Conservation (phyloP, 768 basidiomycete genomes). For the Termitomyces titanicus region DNA sequence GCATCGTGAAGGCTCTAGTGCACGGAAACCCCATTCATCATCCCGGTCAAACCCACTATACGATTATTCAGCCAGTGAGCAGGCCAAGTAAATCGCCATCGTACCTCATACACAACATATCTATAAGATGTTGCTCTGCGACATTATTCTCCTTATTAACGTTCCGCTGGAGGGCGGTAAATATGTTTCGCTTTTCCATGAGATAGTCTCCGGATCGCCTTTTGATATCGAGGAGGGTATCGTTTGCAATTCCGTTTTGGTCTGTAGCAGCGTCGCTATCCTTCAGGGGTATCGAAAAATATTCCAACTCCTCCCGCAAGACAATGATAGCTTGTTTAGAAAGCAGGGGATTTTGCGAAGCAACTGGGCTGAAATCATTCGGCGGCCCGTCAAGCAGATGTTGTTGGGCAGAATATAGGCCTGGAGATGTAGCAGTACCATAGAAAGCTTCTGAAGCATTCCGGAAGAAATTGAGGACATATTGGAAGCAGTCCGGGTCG, state of each 20-base stretch:
- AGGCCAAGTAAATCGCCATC: slow-evolving; percentile 8
- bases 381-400: slow-evolving; percentile 67
- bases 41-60: slow-evolving; percentile 91
- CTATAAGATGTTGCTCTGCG: slow-evolving; percentile 98
- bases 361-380: slow-evolving; percentile 57
- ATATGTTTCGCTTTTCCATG: slow-evolving; percentile 88
- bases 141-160: slow-evolving; percentile 99
- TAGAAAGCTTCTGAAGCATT: slow-evolving; percentile 89
- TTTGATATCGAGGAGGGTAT: slow-evolving; percentile 75
- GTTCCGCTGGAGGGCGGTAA: slow-evolving; percentile 96
- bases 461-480: slow-evolving; percentile 89
- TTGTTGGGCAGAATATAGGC: slow-evolving; percentile 76
- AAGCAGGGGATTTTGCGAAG: slow-evolving; percentile 86
- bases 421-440: slow-evolving; percentile 70
- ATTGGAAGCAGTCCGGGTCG: slow-evolving; percentile 95
- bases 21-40: slow-evolving; percentile 98
- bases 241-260: slow-evolving; percentile 77
- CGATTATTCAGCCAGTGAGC: slow-evolving; percentile 3
- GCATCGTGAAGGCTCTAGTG: slow-evolving; percentile 92
- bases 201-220: slow-evolving; percentile 82
- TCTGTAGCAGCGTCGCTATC: slow-evolving; percentile 61
- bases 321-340: slow-evolving; percentile 98
- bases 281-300: slow-evolving; percentile 91
- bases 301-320: slow-evolving; percentile 95
- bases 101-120: slow-evolving; percentile 99